Evolutionary conservation across 345 rosid species (phyloP).

Genomic region (Mangifera indica): DNA sequence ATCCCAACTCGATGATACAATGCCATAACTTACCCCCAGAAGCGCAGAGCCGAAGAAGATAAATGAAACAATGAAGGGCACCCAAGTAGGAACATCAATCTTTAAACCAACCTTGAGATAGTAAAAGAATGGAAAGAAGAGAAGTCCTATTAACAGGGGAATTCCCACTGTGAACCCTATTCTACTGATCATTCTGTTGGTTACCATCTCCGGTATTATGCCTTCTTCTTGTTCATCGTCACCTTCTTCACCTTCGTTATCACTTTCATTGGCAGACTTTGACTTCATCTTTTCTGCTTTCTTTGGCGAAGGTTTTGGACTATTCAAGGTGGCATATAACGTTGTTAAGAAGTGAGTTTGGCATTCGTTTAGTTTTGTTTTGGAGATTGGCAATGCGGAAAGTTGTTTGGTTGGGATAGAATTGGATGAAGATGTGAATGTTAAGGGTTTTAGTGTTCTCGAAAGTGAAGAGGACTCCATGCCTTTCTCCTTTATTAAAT

Average conservation of each 20-base stretch:
- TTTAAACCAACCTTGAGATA: slow-evolving; percentile 77
- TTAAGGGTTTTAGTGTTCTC: background rate
- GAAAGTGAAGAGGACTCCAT: background rate
- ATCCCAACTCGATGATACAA: slow-evolving; percentile 96
- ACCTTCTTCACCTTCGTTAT: slow-evolving; percentile 30
- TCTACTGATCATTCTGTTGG: slow-evolving; percentile 87
- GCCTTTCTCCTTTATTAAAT: background rate
- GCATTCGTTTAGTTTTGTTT: slow-evolving; percentile 4
- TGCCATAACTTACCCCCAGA: slow-evolving; percentile 85
- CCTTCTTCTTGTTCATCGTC: slow-evolving; percentile 42
- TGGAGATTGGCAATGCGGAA: slow-evolving; percentile 25
- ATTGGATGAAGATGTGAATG: background rate
- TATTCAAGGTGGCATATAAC: slow-evolving; percentile 51
- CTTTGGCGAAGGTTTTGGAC: slow-evolving; percentile 63
- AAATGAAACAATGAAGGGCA: slow-evolving; percentile 79
- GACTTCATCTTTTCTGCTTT: slow-evolving; percentile 46
- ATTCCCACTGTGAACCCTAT: slow-evolving; percentile 78
- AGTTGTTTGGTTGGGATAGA: slow-evolving; percentile 12
- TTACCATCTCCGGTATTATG: slow-evolving; percentile 82
- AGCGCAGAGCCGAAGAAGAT: slow-evolving; percentile 85
- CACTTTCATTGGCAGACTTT: slow-evolving; percentile 20
- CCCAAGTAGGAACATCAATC: slow-evolving; percentile 82
- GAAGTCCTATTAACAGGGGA: slow-evolving; percentile 66
- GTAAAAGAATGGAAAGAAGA: slow-evolving; percentile 88
- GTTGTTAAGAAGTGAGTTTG: slow-evolving; percentile 26